Conservation (phyloP, 805 yeast genomes). For the Ogataea saltuana region DNA sequence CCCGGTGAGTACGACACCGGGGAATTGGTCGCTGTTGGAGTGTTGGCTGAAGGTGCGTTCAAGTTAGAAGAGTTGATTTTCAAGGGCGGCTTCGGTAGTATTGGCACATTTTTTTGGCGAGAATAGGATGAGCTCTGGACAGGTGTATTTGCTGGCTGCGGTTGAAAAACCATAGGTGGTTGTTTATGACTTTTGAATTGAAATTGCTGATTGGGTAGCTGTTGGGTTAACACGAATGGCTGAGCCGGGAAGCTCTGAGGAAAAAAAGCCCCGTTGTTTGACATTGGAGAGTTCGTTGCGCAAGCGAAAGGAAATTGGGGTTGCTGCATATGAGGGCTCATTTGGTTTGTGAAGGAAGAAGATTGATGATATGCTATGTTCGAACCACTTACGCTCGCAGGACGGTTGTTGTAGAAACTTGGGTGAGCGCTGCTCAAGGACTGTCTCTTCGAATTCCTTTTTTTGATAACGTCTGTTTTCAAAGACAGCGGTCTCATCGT, state of each 20-base stretch:
- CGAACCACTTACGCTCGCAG: slow-evolving; percentile 4
- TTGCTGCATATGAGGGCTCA: slow-evolving; percentile 11
- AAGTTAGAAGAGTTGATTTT: slow-evolving; percentile 16
- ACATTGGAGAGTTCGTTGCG: slow-evolving; percentile 9
- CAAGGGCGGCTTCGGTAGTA: slow-evolving; percentile 35
- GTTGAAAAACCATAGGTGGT: slow-evolving; percentile 7
- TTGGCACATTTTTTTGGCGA: slow-evolving; percentile 36
- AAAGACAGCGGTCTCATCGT: slow-evolving; percentile 59
- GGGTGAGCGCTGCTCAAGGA: slow-evolving; percentile 17
- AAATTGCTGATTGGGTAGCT: slow-evolving; percentile 8
- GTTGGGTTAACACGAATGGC: slow-evolving; percentile 11
- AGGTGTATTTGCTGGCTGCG: slow-evolving; percentile 5
- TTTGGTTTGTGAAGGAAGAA: slow-evolving; percentile 1
- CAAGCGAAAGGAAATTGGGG: slow-evolving; percentile 11
- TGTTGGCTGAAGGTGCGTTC: slow-evolving; percentile 26
- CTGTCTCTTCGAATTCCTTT: slow-evolving; percentile 50
- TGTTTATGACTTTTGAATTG: slow-evolving; percentile 9
- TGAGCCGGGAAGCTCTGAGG: slow-evolving; percentile 22
- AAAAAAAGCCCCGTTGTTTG: slow-evolving; percentile 8
- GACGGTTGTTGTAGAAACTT: slow-evolving; percentile 8
- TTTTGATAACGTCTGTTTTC: slow-evolving; percentile 58
- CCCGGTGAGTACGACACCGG: slow-evolving; percentile 20
- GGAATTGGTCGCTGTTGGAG: slow-evolving; percentile 22
- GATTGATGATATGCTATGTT: slow-evolving; percentile 1
- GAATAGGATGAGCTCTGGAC: slow-evolving; percentile 4